Base-by-base conservation (phyloP, 768 basidiomycete genomes). In the Podaxis sp. region DNA sequence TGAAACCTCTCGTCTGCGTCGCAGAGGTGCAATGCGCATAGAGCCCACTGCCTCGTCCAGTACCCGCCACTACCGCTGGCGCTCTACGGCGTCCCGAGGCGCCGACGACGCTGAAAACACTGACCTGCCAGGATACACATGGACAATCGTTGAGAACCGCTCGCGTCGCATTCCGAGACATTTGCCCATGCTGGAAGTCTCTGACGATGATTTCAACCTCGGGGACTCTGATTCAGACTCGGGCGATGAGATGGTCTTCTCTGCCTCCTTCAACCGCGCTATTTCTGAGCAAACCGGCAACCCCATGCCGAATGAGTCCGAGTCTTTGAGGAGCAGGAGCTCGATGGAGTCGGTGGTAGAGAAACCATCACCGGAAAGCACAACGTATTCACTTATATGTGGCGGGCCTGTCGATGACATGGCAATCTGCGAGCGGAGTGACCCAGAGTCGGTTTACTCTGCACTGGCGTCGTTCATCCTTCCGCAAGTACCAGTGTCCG, bases 1-100 rank as follows among this genome's bases (percentile, higher is more conserved):
- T 15, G 90, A 92, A 69, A 87, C 87, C 0, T 91, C 90, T 3
- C 79, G 90, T 4, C 75, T 91, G 58, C 82, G 90, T n/a, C 77
- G 90, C 61, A 77, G 90, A 65, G 90, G 90, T 11, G 90, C 90
- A 57, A 83, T 90, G 81, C 79, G 87, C 42, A 77, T 89, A 38
- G 86, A 87, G 73, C 76, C 77, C 52, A 68, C 56, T 64, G 52
- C 59, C 39, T 39, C 22, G 30, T 42, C 61, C 5, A 57, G 55
- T 17, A 49, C 62, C 51, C 52, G 38, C 36, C 57, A 60, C 61
- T 48, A 49, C 46, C 57, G 57, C 46, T 24, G 59, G 54, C 36
- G 64, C 48, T 53, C 42, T 33, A 13, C 22, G 52, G 22, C 28
- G 39, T 19, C 53, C 57, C 59, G n/a, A 13, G 46, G 48, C 15